phyloP scores from a whole-genome alignment of 2,329 filamentous ascomycete species.

The Colletotrichum lindemuthianum region DNA sequence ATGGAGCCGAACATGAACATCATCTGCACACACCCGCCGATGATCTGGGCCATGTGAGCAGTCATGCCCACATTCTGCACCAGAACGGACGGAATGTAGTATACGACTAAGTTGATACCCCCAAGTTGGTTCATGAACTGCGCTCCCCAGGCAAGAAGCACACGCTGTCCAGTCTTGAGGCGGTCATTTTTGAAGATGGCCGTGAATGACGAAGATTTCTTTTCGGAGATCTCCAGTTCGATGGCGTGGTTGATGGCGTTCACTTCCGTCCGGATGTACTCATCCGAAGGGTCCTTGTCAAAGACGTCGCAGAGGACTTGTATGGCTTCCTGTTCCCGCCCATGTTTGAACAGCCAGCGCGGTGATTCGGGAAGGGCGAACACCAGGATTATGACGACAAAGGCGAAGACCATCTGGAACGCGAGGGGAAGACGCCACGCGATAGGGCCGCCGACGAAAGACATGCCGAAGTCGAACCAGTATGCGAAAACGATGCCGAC shows the following conservation, averaged over 20 bases:
- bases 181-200: slow-evolving; percentile 55
- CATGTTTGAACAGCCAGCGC: slow-evolving; percentile 51
- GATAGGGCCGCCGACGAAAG: slow-evolving; percentile 42
- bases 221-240: slow-evolving; percentile 45
- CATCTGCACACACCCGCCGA: slow-evolving; percentile 49
- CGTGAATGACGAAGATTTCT: slow-evolving; percentile 49
- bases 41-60: slow-evolving; percentile 43
- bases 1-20: slow-evolving; percentile 52
- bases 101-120: slow-evolving; percentile 58
- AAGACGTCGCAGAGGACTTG: slow-evolving; percentile 51
- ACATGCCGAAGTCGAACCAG: slow-evolving; percentile 50
- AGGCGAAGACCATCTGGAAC: slow-evolving; percentile 48
- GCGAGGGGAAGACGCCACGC: slow-evolving; percentile 41
- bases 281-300: slow-evolving; percentile 47
- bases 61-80: slow-evolving; percentile 46
- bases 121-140: slow-evolving; percentile 61
- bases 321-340: slow-evolving; percentile 48
- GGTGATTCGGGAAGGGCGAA: slow-evolving; percentile 53
- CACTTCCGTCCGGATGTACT: slow-evolving; percentile 46
- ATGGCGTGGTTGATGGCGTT: slow-evolving; percentile 54
- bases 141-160: slow-evolving; percentile 58
- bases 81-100: slow-evolving; percentile 47
- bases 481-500: slow-evolving; percentile 52
- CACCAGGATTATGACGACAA: slow-evolving; percentile 47
- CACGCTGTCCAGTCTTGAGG: slow-evolving; percentile 53